phyloP scores from a whole-genome alignment of 2,329 filamentous ascomycete species.

The Cladophialophora exuberans region DNA sequence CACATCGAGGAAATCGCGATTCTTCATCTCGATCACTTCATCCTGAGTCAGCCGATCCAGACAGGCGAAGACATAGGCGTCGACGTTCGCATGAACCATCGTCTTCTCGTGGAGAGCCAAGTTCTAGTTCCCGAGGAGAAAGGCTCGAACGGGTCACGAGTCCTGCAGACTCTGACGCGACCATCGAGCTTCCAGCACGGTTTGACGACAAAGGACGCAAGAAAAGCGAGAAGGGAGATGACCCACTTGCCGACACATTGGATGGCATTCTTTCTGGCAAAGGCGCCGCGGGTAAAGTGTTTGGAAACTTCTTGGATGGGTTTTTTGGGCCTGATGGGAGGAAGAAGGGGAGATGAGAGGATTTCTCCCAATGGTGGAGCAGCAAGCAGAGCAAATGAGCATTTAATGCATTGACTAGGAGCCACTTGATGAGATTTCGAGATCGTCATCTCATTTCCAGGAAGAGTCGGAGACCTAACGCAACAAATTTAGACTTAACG shows the following conservation, averaged over 20 bases:
- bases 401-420: no score
- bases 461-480: no score
- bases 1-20: constrained; percentile 19
- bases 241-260: constrained; percentile 41
- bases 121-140: constrained; percentile 8
- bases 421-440: no score
- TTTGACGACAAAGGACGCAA: constrained; percentile 48
- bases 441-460: no score
- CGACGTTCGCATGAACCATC: constrained; percentile 28
- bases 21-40: constrained; percentile 12
- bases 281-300: constrained; percentile 33
- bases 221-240: constrained; percentile 39
- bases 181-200: constrained; percentile 47
- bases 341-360: constrained; percentile 21
- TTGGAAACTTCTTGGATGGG: constrained; percentile 35
- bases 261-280: constrained; percentile 42
- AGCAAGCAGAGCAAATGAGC: no score
- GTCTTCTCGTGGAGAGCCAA: constrained; percentile 22
- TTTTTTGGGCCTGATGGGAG: constrained; percentile 30
- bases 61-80: constrained; percentile 30
- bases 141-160: constrained; percentile 19
- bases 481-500: no score
- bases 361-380: no score
- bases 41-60: constrained; percentile 40
- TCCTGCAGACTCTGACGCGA: constrained; percentile 45